Percentiles rank a stretch among this genome's conserved stretches.
Evolutionary conservation across 371 early-diverging fungal species (phyloP).

Genomic region (Rhizopus arrhizus): DNA sequence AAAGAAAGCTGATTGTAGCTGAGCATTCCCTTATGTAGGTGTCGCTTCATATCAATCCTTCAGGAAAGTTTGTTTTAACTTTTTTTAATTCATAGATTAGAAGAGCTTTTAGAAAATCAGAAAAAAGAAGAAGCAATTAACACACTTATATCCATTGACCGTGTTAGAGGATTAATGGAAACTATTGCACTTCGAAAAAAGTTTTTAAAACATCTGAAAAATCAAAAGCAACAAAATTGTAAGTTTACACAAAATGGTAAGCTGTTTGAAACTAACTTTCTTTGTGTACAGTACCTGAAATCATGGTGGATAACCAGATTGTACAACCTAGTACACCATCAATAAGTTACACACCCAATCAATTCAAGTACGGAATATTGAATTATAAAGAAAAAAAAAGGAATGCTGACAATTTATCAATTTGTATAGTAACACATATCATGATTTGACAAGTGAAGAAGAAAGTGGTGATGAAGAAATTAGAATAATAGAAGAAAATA

Average conservation of each 20-base stretch:
- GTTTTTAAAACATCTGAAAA: slow-evolving; percentile 42
- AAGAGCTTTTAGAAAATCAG: slow-evolving; percentile 45
- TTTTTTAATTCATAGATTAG: slow-evolving; percentile 30
- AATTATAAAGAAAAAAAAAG: slow-evolving; percentile 4
- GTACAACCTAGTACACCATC: slow-evolving; percentile 9
- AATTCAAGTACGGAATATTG: slow-evolving; percentile 9
- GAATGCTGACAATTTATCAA: background rate
- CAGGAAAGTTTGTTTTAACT: too few relatives aligned
- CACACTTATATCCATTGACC: slow-evolving; percentile 48
- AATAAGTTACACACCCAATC: background rate
- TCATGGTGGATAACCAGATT: slow-evolving; percentile 29
- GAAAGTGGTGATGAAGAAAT: slow-evolving; percentile 2
- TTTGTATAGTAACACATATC: background rate
- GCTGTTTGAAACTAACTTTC: background rate
- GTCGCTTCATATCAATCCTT: background rate
- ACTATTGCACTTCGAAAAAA: slow-evolving; percentile 50
- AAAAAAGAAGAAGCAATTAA: slow-evolving; percentile 49
- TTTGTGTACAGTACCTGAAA: slow-evolving; percentile 32
- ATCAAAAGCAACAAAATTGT: slow-evolving; percentile 22
- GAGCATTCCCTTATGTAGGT: slow-evolving; percentile 55
- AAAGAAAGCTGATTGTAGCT: slow-evolving; percentile 61
- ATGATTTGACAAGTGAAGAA: slow-evolving; percentile 17
- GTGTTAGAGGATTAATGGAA: slow-evolving; percentile 50
- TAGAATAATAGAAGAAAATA: background rate
- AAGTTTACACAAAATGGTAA: slow-evolving; percentile 1